A percentile compares a stretch with the other conserved stretches of the same genome.
Conservation (phyloP, 2,329 filamentous ascomycete species). For the Colletotrichum sp. region DNA sequence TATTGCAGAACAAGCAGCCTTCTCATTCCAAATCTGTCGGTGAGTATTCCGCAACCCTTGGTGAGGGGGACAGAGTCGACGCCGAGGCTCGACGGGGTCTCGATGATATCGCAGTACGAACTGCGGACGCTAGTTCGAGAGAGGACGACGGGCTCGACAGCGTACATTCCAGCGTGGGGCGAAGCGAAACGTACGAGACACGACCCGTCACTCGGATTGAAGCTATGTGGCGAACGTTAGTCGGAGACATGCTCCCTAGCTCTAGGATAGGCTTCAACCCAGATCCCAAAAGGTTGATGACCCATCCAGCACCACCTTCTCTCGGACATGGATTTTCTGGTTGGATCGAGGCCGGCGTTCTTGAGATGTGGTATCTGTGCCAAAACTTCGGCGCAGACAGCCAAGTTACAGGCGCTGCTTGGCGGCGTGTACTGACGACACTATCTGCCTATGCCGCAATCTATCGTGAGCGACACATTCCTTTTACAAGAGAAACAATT, state of each 20-base stretch:
- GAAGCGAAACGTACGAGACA: too few relatives aligned
- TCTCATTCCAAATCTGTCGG: neutral
- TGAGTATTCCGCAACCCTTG: fast-evolving
- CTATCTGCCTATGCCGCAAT: neutral
- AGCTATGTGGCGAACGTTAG: neutral
- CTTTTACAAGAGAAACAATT: neutral
- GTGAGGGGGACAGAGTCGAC: neutral
- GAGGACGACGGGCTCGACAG: too few relatives aligned
- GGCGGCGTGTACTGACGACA: neutral
- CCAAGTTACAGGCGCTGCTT: neutral
- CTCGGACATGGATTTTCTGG: neutral
- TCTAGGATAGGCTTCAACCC: neutral
- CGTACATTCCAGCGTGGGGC: too few relatives aligned
- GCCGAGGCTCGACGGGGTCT: neutral
- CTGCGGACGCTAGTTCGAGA: too few relatives aligned
- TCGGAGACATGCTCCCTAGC: neutral
- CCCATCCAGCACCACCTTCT: neutral
- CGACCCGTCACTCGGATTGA: neutral
- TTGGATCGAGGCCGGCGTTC: neutral
- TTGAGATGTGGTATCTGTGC: neutral
- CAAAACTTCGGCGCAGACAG: neutral
- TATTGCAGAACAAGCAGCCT: neutral
- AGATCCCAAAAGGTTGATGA: fast-evolving
- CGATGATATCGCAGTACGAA: neutral
- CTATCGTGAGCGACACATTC: neutral